These are phyloP conservation scores for Penicillium verrucosum DNA, from an alignment of 2,329 filamentous ascomycete species.

Conservation along the genomic window DNA sequence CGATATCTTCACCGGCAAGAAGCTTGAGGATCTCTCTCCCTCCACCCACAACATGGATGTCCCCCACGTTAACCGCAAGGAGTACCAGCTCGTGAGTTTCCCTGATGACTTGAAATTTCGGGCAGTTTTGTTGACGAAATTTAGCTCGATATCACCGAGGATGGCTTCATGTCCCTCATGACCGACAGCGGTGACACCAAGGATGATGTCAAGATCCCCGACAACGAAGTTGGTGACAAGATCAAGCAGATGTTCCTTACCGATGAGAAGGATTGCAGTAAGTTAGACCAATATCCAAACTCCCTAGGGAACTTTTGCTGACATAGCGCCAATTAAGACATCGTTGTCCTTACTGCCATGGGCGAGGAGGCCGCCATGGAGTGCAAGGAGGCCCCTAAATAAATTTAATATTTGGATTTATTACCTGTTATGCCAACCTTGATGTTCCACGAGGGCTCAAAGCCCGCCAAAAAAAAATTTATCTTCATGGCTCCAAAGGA, in stretches of 20 bases:
- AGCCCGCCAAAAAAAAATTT: constrained; percentile 21
- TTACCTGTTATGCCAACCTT: constrained; percentile 31
- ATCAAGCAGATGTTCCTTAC: constrained; percentile 74
- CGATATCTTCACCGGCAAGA: constrained; percentile 99
- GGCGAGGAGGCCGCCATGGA: constrained; percentile 90
- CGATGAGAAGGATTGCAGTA: constrained; percentile 92
- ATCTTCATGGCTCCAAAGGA: constrained; percentile 28
- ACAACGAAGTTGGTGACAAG: constrained; percentile 83
- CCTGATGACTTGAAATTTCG: background rate
- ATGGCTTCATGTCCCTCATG: constrained; percentile 94
- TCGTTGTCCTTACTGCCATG: constrained; percentile 93
- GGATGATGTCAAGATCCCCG: constrained; percentile 92
- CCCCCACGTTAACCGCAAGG: constrained; percentile 83
- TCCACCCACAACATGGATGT: constrained; percentile 89
- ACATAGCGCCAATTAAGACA: constrained; percentile 54
- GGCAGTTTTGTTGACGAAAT: background rate
- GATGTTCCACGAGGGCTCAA: constrained; percentile 28
- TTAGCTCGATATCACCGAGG: constrained; percentile 88
- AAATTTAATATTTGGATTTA: constrained; percentile 23
- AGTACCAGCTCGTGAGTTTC: constrained; percentile 86
- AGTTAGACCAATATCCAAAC: constrained; percentile 44
- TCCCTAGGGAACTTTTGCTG: background rate
- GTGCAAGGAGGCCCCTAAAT: constrained; percentile 77
- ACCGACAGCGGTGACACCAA: constrained; percentile 79
- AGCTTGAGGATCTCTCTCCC: constrained; percentile 97